Conservation (phyloP, 2,329 filamentous ascomycete genomes). For the Metarhizium anisopliae region DNA sequence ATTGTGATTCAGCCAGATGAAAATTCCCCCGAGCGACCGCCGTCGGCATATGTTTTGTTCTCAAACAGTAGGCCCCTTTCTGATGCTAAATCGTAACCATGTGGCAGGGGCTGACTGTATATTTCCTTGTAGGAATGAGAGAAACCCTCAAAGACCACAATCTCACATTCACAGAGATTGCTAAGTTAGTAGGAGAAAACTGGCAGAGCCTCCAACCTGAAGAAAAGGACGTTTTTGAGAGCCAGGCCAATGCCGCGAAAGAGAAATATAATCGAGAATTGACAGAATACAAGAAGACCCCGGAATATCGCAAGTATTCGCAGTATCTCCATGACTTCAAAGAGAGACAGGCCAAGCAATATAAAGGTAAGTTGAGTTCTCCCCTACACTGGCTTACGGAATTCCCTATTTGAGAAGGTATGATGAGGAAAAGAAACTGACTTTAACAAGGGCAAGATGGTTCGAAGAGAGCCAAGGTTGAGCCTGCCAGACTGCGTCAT, state of each 20-base stretch:
- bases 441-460: slow-evolving; percentile 23
- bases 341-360: slow-evolving; percentile 53
- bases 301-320: slow-evolving; percentile 58
- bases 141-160: slow-evolving; percentile 70
- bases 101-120: background rate
- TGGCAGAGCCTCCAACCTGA: slow-evolving; percentile 63
- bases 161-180: slow-evolving; percentile 74
- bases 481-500: slow-evolving; percentile 25
- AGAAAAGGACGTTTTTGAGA: slow-evolving; percentile 66
- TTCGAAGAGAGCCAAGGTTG: slow-evolving; percentile 39
- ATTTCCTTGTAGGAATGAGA: slow-evolving; percentile 53
- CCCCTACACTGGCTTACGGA: background rate
- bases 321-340: slow-evolving; percentile 73
- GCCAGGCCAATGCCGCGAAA: slow-evolving; percentile 62
- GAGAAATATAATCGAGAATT: slow-evolving; percentile 69
- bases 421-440: background rate
- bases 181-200: slow-evolving; percentile 71
- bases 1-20: slow-evolving; percentile 52
- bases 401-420: background rate
- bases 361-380: slow-evolving; percentile 36
- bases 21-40: slow-evolving; percentile 69
- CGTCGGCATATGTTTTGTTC: slow-evolving; percentile 78
- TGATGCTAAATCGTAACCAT: background rate
- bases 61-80: slow-evolving; percentile 60
- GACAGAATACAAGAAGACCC: slow-evolving; percentile 68